phyloP scores from a whole-genome alignment of 352 stramenopile species.

The Plasmopara halstedii region DNA sequence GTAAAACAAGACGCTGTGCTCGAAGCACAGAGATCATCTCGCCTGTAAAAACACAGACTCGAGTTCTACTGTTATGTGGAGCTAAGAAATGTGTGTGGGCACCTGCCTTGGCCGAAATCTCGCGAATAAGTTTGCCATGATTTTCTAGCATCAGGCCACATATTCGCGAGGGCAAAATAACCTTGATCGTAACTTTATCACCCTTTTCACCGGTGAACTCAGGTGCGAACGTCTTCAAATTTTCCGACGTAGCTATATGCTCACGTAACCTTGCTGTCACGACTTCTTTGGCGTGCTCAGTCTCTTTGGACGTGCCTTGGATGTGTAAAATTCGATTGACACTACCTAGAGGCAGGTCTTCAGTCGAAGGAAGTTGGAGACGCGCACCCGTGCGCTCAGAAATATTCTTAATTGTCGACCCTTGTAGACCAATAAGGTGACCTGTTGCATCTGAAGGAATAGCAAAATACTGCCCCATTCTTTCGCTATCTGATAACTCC shows the following conservation, averaged over 20 bases:
- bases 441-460: conserved; percentile 43
- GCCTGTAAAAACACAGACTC: conserved; percentile 48
- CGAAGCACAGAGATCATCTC: conserved; percentile 42
- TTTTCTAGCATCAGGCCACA: conserved; percentile 41
- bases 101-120: conserved; percentile 44
- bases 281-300: conserved; percentile 32
- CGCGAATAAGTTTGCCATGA: conserved; percentile 39
- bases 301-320: conserved; percentile 40
- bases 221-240: conserved; percentile 4
- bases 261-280: conserved; percentile 27
- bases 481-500: conserved; percentile 23
- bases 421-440: conserved; percentile 44
- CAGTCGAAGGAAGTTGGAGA: conserved; percentile 42
- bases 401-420: conserved; percentile 30
- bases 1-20: conserved; percentile 47
- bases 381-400: conserved; percentile 41
- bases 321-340: conserved; percentile 61
- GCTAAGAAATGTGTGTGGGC: conserved; percentile 42
- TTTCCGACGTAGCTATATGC: conserved; percentile 22
- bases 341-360: conserved; percentile 49
- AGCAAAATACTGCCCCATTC: conserved; percentile 53
- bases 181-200: conserved; percentile 47
- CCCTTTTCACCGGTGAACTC: conserved; percentile 20
- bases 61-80: conserved; percentile 27
- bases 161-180: conserved; percentile 37